Conservation (phyloP, 2,329 filamentous ascomycete species). For the Trichoderma arundinaceum region DNA sequence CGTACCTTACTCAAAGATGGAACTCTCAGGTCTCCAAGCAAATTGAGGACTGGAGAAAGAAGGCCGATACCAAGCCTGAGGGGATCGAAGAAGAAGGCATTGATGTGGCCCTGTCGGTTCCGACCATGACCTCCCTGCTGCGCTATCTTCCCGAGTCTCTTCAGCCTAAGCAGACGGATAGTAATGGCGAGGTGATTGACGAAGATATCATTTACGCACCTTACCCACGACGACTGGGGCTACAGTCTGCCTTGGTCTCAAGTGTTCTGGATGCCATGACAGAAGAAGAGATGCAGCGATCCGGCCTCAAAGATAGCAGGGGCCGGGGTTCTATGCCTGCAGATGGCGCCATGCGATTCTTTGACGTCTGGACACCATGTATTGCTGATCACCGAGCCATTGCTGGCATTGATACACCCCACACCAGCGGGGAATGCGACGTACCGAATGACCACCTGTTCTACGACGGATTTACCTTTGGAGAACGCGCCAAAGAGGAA, state of each 20-base stretch:
- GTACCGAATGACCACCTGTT: conserved; percentile 57
- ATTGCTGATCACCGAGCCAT: conserved; percentile 37
- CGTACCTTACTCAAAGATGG: conserved; percentile 57
- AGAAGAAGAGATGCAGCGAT: conserved; percentile 54
- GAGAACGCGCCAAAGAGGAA: conserved; percentile 41
- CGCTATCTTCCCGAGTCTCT: conserved; percentile 33
- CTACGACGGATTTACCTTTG: conserved; percentile 56
- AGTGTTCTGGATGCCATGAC: conserved; percentile 53
- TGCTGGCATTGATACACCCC: conserved; percentile 33
- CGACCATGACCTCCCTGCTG: conserved; percentile 32
- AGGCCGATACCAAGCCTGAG: conserved; percentile 51
- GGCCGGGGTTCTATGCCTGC: conserved; percentile 49
- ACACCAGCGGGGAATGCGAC: conserved; percentile 44
- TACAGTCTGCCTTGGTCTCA: conserved; percentile 49
- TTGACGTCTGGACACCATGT: conserved; percentile 53
- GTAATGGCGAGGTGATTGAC: conserved; percentile 28
- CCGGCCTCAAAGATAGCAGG: conserved; percentile 49
- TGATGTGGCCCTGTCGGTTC: conserved; percentile 30
- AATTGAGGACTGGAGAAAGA: conserved; percentile 53
- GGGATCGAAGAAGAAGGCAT: conserved; percentile 38
- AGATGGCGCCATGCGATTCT: conserved; percentile 46
- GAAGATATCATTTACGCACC: conserved; percentile 42
- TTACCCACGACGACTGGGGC: conserved; percentile 49
- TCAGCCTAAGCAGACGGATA: conserved; percentile 22
- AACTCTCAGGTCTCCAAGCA: conserved; percentile 51